A percentile compares a stretch with the other conserved stretches of the same genome.
Conservation (phyloP, 2,329 filamentous ascomycete genomes). For the Ophiostoma montium region DNA sequence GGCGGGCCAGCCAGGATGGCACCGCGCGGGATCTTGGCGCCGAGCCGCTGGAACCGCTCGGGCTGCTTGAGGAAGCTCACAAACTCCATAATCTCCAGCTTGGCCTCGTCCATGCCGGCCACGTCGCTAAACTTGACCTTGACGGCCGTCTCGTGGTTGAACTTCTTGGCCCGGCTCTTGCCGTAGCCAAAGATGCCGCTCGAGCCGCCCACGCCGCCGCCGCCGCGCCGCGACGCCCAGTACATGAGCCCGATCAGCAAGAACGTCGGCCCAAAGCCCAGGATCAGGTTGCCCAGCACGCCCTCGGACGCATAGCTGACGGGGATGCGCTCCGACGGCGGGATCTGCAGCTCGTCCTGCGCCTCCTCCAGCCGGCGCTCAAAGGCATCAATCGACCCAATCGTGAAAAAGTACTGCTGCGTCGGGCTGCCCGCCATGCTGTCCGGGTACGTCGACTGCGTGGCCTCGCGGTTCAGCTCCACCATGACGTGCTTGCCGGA, state of each 20-base stretch:
- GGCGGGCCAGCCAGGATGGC: slow-evolving; percentile 95
- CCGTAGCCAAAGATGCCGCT: slow-evolving; percentile 91
- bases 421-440: slow-evolving; percentile 52
- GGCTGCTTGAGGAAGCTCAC: slow-evolving; percentile 94
- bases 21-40: slow-evolving; percentile 93
- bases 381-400: slow-evolving; percentile 87
- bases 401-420: slow-evolving; percentile 85
- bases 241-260: slow-evolving; percentile 72
- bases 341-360: slow-evolving; percentile 76
- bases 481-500: slow-evolving; percentile 60
- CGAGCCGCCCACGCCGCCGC: slow-evolving; percentile 42
- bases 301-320: slow-evolving; percentile 75
- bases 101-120: slow-evolving; percentile 95
- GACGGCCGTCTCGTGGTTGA: slow-evolving; percentile 92
- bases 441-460: slow-evolving; percentile 60
- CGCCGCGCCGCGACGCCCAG: slow-evolving; percentile 63
- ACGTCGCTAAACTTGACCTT: slow-evolving; percentile 97
- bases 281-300: slow-evolving; percentile 56
- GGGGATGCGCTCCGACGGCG: slow-evolving; percentile 76
- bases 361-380: slow-evolving; percentile 79
- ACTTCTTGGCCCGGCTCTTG: slow-evolving; percentile 89
- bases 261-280: slow-evolving; percentile 72
- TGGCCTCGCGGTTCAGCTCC: slow-evolving; percentile 64
- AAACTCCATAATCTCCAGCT: slow-evolving; percentile 98
- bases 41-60: slow-evolving; percentile 80